Base-by-base conservation (phyloP, 2,329 filamentous ascomycete genomes). In the Aspergillus quadrilineatus region DNA sequence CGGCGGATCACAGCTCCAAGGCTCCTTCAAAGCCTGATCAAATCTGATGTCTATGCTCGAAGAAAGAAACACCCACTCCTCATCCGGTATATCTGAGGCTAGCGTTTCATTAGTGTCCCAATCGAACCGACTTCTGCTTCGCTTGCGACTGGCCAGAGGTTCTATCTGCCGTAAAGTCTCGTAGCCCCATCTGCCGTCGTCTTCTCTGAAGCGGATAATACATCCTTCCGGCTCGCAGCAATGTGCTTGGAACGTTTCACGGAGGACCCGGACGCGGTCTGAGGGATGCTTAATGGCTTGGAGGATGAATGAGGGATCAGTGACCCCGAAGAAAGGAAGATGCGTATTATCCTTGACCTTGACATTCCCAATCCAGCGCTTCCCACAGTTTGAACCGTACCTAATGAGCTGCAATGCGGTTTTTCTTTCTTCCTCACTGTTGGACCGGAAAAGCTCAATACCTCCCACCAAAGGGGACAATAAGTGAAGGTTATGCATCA, bases 341-440 rank as follows among this genome's bases (percentile, higher is more conserved):
- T 41, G 6, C 34, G 12, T 12, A n/a, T 17, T 14, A 28, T 15
- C 14, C 12, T 8, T 26, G 17, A 17, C 17, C 17, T 17, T 17
- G 10, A 17, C 8, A 14, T 52, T 56, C 10, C 48, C 54, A n/a
- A 56, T 51, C 42, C 54, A 51, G 12, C 14, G 9, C 1, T 12
- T 47, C 6, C 41, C 54, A 8, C 26, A 41, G n/a, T 52, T 51
- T 6, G 34, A 12, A 12, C 54, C 54, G 36, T 56, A 56, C 14
- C 34, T 32, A 14, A 56, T 43, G 12, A 56, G 48, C 41, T 56
- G 54, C 28, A 47, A 32, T 32, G 54, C 54, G 2, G 22, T 12
- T 28, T 41, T 41, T 34, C 22, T 26, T 4, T 51, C 48, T 4
- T 44, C 29, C 28, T 34, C 15, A 36, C 4, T 9, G 14, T 17